Evolutionary conservation across 495 filamentous ascomycete genomes (phyloP).

Genomic region (Neurospora pannonica): DNA sequence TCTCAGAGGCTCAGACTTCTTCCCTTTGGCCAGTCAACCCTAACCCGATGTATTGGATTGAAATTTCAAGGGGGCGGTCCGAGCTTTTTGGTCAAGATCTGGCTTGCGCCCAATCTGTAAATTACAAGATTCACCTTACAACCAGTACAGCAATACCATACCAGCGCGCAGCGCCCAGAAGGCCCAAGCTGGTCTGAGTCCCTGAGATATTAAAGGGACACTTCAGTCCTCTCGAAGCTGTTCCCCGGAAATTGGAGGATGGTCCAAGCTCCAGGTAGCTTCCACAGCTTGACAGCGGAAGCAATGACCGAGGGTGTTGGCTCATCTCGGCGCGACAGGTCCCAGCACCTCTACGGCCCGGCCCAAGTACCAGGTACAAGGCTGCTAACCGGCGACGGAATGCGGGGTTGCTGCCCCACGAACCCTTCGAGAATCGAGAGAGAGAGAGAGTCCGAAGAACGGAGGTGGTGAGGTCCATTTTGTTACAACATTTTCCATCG

Average conservation of each 20-base stretch:
- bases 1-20: neutral
- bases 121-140: neutral
- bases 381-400: neutral
- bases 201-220: too few species aligned
- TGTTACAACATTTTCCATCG: neutral
- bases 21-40: neutral
- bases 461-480: slow-evolving; percentile 10
- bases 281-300: neutral
- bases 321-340: neutral
- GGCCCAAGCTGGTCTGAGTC: too few species aligned
- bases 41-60: neutral
- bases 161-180: neutral
- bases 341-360: neutral
- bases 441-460: slow-evolving; percentile 17
- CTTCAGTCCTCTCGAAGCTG: neutral
- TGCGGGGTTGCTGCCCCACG: neutral
- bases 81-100: neutral
- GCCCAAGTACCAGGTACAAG: neutral
- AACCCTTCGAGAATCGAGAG: neutral
- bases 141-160: neutral
- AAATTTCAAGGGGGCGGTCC: neutral
- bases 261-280: neutral
- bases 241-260: neutral
- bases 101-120: neutral
- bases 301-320: neutral